phyloP scores from a whole-genome alignment of 345 rosid species.

The Gossypium mustelinum region DNA sequence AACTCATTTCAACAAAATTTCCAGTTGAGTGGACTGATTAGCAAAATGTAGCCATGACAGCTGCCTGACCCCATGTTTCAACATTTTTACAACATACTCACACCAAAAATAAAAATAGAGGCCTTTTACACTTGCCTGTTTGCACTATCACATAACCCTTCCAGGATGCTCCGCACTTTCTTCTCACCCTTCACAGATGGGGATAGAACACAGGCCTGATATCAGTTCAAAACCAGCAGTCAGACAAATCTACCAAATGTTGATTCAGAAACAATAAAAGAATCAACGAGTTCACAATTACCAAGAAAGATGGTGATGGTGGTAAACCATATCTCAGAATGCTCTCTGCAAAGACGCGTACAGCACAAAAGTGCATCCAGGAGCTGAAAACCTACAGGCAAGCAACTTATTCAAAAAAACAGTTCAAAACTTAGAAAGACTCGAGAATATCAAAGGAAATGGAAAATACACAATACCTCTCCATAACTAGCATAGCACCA shows the following conservation, averaged over 20 bases:
- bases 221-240: conserved; percentile 18
- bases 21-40: background rate
- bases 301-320: conserved; percentile 91
- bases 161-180: conserved; percentile 92
- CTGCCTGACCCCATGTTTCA: background rate
- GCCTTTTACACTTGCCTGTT: conserved; percentile 50
- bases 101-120: background rate
- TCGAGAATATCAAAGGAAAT: background rate
- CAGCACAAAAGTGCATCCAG: conserved; percentile 99
- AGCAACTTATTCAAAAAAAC: background rate
- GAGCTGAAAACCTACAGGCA: conserved; percentile 83
- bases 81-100: background rate
- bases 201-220: conserved; percentile 87
- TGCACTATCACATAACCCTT: conserved; percentile 60
- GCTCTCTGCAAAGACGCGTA: conserved; percentile 91
- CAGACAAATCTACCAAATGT: background rate
- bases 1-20: background rate
- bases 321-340: conserved; percentile 98
- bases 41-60: background rate
- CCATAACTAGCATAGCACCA: conserved; percentile 99
- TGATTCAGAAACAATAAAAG: background rate
- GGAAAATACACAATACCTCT: conserved; percentile 49
- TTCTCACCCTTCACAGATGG: conserved; percentile 82
- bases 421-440: background rate
- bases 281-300: conserved; percentile 27